Conservation (phyloP, 2,329 filamentous ascomycete species). For the Cytospora schulzeri region DNA sequence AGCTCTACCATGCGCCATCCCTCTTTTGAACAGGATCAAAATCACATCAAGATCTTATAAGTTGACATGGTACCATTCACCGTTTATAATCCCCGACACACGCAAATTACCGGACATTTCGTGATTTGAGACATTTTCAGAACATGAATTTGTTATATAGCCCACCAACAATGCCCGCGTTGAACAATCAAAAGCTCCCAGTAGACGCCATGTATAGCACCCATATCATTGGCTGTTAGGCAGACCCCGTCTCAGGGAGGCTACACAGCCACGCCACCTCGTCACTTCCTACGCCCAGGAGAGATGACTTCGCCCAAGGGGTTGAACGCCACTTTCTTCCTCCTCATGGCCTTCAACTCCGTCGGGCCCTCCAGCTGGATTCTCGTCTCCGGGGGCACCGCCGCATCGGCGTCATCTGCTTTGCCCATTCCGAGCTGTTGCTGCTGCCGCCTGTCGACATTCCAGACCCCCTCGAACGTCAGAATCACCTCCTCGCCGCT, state of each 20-base stretch:
- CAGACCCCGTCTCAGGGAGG: background rate
- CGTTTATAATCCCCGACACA: too few species aligned
- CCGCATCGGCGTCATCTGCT: background rate
- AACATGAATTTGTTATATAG: background rate
- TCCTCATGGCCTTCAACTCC: background rate
- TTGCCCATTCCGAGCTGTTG: background rate
- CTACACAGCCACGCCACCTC: background rate
- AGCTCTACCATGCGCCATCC: background rate
- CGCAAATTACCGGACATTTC: too few species aligned
- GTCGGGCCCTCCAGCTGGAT: background rate
- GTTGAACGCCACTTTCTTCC: too few species aligned
- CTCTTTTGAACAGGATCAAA: too few species aligned
- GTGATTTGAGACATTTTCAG: background rate
- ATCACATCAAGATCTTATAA: too few species aligned
- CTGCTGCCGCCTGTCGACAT: conserved; percentile 2
- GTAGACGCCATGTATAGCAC: background rate
- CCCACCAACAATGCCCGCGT: background rate
- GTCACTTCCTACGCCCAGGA: background rate
- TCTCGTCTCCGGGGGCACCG: background rate
- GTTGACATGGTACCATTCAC: too few species aligned
- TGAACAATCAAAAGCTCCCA: background rate
- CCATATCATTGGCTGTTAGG: background rate
- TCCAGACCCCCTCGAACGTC: conserved; percentile 43
- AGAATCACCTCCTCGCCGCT: conserved; percentile 48
- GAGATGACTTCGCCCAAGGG: background rate